Conservation (phyloP, 2,329 filamentous ascomycete species). For the Pseudopyricularia javanii region DNA sequence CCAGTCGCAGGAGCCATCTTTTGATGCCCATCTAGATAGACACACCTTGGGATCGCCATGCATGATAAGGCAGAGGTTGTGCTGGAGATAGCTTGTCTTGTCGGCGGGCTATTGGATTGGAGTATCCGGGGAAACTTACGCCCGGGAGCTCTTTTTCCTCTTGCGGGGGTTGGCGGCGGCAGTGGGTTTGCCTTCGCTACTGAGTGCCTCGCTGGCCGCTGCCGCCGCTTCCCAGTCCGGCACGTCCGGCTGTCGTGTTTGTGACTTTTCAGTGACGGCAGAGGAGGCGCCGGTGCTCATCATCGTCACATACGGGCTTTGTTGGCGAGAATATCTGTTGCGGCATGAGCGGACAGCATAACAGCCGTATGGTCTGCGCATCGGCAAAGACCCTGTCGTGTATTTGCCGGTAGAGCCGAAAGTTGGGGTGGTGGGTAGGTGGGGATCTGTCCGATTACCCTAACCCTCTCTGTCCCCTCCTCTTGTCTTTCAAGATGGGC, state of each 20-base stretch:
- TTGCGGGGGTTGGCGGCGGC: slow-evolving; percentile 18
- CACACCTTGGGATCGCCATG: neutral
- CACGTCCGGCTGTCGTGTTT: neutral
- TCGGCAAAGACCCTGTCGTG: neutral
- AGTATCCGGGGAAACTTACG: slow-evolving; percentile 11
- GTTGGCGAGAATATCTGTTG: neutral
- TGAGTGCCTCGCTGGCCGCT: slow-evolving; percentile 4
- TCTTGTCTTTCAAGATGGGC: neutral
- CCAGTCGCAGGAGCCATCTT: neutral
- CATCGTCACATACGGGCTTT: neutral
- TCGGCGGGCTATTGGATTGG: too few species aligned
- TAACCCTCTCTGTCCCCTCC: neutral
- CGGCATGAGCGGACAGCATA: neutral
- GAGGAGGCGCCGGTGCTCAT: slow-evolving; percentile 1
- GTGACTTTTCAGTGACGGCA: neutral
- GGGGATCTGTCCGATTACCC: neutral
- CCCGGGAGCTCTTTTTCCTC: slow-evolving; percentile 21
- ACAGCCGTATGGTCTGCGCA: neutral
- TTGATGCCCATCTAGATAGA: slow-evolving; percentile 6
- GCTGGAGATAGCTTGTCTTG: neutral
- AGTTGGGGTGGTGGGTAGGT: neutral
- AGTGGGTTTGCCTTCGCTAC: slow-evolving; percentile 5
- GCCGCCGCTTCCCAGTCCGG: slow-evolving; percentile 5
- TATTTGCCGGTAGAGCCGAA: neutral
- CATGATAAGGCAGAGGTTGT: neutral